Conservation (phyloP, 2,329 filamentous ascomycete genomes). For the Myriosclerotinia curreyana region DNA sequence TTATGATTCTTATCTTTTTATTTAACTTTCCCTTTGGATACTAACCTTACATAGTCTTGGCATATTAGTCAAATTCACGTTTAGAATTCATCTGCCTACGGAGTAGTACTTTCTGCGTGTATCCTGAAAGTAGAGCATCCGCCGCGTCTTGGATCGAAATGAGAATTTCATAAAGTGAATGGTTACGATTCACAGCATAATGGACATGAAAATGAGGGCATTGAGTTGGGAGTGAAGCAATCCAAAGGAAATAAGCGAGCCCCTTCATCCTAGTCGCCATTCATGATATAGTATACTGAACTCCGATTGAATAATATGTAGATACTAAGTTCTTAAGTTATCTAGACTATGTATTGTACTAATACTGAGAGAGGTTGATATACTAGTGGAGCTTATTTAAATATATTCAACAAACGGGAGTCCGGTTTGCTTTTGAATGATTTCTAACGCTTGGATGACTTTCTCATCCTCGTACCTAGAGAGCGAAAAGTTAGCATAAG, state of each 20-base stretch:
- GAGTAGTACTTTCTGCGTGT: too few species aligned
- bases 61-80: too few species aligned
- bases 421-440: constrained; percentile 39
- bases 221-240: background rate
- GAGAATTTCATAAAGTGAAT: too few species aligned
- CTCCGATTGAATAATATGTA: background rate
- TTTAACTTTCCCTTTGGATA: too few species aligned
- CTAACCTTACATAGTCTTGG: too few species aligned
- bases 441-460: constrained; percentile 39
- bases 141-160: too few species aligned
- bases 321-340: background rate
- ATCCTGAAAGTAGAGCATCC: too few species aligned
- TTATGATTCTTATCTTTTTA: too few species aligned
- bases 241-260: constrained; percentile 5
- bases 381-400: constrained; percentile 14
- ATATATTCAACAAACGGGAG: constrained; percentile 37
- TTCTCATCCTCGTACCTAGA: constrained; percentile 43
- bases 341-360: background rate
- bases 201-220: background rate
- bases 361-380: too few species aligned
- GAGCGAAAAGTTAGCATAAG: constrained; percentile 22
- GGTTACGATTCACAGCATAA: too few species aligned
- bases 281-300: background rate
- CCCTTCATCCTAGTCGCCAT: background rate
- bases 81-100: too few species aligned